These are phyloP conservation scores for Silene noctiflora DNA, from an alignment of 179 eudicot species.

Conservation along the genomic window DNA sequence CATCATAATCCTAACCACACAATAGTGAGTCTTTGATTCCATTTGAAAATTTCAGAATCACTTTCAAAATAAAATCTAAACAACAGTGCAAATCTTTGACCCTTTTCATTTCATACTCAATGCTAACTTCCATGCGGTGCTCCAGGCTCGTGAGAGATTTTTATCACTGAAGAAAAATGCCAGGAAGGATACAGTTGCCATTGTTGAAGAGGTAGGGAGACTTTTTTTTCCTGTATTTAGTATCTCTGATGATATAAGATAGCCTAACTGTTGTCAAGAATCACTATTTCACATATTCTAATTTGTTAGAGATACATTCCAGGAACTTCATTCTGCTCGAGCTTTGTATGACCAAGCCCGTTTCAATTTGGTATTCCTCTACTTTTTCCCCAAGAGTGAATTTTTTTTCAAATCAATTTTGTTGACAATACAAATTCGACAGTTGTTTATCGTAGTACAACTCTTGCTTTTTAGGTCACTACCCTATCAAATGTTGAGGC, in stretches of 20 bases:
- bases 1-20: not conserved
- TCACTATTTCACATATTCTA: slow-evolving; percentile 46
- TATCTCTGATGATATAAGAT: slow-evolving; percentile 13
- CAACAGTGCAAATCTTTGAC: not conserved
- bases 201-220: slow-evolving; percentile 67
- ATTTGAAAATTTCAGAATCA: not conserved
- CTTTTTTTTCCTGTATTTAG: slow-evolving; percentile 13
- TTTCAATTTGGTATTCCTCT: slow-evolving; percentile 62
- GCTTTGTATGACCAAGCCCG: slow-evolving; percentile 80
- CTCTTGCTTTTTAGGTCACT: slow-evolving; percentile 48
- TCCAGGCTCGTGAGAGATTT: slow-evolving; percentile 78
- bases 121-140: slow-evolving; percentile 14
- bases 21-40: not conserved
- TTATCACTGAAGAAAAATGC: slow-evolving; percentile 73
- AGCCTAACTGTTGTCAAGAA: slow-evolving; percentile 31
- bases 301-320: slow-evolving; percentile 68
- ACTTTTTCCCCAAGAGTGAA: slow-evolving; percentile 6
- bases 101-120: slow-evolving; percentile 2
- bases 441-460: slow-evolving; percentile 7
- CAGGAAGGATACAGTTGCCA: slow-evolving; percentile 61
- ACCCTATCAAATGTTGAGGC: slow-evolving; percentile 76
- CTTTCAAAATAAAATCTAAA: not conserved
- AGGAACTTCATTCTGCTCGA: slow-evolving; percentile 88
- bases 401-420: not conserved
- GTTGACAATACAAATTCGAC: not conserved